Evolutionary conservation across 495 filamentous ascomycete genomes (phyloP), one percentile per base, ranked within the genome.

Genomic region (Penicillium ucsense): DNA sequence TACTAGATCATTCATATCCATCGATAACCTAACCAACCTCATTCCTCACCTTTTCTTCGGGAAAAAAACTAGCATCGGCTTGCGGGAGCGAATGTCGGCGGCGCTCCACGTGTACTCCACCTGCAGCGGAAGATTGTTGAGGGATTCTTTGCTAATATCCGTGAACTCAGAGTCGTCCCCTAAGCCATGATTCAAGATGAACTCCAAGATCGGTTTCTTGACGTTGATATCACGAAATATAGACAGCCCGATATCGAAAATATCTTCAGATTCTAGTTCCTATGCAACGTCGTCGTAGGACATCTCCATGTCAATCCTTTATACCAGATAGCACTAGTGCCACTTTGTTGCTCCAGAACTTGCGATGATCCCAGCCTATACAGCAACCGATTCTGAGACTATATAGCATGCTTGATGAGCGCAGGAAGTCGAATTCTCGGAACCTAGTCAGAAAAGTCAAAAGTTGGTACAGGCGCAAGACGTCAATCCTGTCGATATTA

Each of bases 11-110:
- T 60, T 67, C 57, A 65, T 65, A 29, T 60, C 60, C 28, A 56
- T 48, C 9, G 58, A 50, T 9, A 63, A 46, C 4, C 9, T 64
- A 60, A 11, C 64, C 66, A n/a, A 67, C 70, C 45, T 78, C 71
- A 37, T 56, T 60, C 4, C 45, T 41, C n/a, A 62, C 40, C 45
- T 70, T 72, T 47, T 73, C 71, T 31, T 61, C 58, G 1, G 59
- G 54, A 41, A 68, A 65, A 29, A 59, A 42, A 3, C 51, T 31
- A 7, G 47, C 48, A 3, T 50, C 53, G 7, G 46, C 42, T 28
- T 38, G 45, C 3, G 53, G 35, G 29, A 59, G 1, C 50, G 41
- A 5, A 59, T 55, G 5, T 37, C 32, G 5, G 45, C 38, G 12
- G 53, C 29, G 32, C 43, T 41, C 3, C 43, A 8, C 31, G 39